Percentiles rank a stretch among this genome's conserved stretches.
Evolutionary conservation across 2,329 filamentous ascomycete genomes (phyloP).

Genomic region (Dactylellina haptotyla): DNA sequence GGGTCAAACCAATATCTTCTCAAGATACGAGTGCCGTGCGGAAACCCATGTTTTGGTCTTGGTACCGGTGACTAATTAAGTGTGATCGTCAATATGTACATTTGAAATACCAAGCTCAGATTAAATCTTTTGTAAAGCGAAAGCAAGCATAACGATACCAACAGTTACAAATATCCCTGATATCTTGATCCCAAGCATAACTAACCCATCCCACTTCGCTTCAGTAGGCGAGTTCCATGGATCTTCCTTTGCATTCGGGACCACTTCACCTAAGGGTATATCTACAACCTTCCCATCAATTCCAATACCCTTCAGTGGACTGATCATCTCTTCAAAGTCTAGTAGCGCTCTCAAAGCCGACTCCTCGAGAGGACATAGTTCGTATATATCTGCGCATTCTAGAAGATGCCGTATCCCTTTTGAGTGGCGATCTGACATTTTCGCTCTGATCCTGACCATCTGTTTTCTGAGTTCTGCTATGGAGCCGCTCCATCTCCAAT

Average conservation of each 20-base stretch:
- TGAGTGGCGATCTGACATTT: constrained; percentile 14
- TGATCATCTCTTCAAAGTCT: constrained; percentile 33
- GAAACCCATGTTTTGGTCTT: no score
- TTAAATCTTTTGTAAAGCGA: constrained; percentile 2
- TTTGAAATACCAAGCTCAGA: no score
- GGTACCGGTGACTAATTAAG: no score
- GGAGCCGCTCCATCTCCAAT: constrained; percentile 39
- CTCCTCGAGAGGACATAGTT: constrained; percentile 39
- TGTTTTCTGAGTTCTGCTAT: constrained; percentile 16
- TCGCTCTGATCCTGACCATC: constrained; percentile 7
- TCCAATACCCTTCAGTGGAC: constrained; percentile 13
- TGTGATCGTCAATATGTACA: no score
- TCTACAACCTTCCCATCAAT: constrained; percentile 20
- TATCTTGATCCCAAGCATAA: constrained; percentile 23
- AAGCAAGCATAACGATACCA: constrained; percentile 15
- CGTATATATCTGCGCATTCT: constrained; percentile 38
- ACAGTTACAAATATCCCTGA: constrained; percentile 16
- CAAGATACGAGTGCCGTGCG: no score
- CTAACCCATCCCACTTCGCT: constrained; percentile 19
- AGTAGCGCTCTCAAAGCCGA: constrained; percentile 25
- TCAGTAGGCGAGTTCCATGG: constrained; percentile 16
- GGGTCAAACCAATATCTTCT: no score
- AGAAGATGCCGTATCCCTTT: constrained; percentile 14
- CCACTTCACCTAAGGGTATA: not conserved
- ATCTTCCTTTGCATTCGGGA: constrained; percentile 15